Percentiles rank a stretch among this genome's conserved stretches.
Conservation (phyloP, 2,329 filamentous ascomycete genomes). For the Sporothrix dimorphospora region DNA sequence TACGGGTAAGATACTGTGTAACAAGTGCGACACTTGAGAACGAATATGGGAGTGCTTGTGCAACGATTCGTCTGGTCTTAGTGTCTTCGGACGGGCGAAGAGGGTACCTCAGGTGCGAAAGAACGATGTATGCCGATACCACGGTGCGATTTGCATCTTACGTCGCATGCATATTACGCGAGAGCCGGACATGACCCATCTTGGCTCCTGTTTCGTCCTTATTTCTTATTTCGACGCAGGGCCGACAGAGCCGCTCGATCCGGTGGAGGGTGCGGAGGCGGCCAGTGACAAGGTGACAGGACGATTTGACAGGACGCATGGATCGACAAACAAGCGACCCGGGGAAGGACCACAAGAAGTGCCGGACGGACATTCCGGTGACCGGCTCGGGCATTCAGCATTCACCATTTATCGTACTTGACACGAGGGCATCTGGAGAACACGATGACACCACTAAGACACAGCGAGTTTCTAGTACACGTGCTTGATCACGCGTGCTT, state of each 20-base stretch:
- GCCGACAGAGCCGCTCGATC: neutral
- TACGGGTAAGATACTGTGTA: too few species aligned
- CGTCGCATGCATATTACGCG: neutral
- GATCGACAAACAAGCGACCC: neutral
- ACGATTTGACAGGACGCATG: neutral
- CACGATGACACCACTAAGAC: too few species aligned
- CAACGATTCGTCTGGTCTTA: neutral
- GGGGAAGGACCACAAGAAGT: neutral
- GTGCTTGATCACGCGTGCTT: neutral
- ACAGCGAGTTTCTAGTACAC: neutral
- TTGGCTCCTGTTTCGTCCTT: neutral
- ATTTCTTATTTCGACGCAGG: neutral
- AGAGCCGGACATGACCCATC: neutral
- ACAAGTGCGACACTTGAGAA: too few species aligned
- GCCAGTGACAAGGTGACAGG: neutral
- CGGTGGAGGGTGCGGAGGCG: neutral
- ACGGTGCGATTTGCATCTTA: slow-evolving; percentile 2
- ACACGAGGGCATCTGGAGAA: too few species aligned
- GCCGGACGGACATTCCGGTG: neutral
- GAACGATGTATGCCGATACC: neutral
- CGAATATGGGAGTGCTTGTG: too few species aligned
- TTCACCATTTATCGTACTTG: too few species aligned
- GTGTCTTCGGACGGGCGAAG: neutral
- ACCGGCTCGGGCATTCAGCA: neutral
- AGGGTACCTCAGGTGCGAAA: neutral